phyloP scores from a whole-genome alignment of 1,284 basidiomycete species.

The Meira miltonrushii region DNA sequence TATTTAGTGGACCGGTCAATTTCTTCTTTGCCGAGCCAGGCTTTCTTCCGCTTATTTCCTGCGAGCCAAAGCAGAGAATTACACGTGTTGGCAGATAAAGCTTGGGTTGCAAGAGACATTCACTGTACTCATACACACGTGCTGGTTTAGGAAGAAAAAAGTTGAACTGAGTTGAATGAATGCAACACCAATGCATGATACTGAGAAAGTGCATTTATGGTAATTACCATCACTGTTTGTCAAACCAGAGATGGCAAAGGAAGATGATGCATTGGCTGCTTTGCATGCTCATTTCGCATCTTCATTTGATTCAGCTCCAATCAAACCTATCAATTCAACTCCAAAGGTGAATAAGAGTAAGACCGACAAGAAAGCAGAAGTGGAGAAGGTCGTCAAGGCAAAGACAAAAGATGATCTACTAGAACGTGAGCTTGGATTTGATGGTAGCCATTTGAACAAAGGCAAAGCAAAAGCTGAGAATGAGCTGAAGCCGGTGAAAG shows the following conservation, averaged over 20 bases:
- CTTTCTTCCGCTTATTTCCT: too few relatives aligned
- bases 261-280: conserved; percentile 4
- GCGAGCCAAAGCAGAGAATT: too few relatives aligned
- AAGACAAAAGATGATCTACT: neutral
- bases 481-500: neutral
- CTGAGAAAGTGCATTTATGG: neutral
- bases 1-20: too few relatives aligned
- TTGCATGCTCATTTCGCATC: conserved; percentile 11
- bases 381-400: neutral
- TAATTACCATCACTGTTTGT: too few relatives aligned
- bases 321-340: neutral
- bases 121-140: too few relatives aligned
- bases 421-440: conserved; percentile 1
- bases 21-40: too few relatives aligned
- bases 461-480: neutral
- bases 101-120: too few relatives aligned
- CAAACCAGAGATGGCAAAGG: neutral
- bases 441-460: neutral
- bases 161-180: too few relatives aligned
- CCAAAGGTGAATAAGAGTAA: neutral
- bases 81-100: too few relatives aligned
- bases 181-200: too few relatives aligned
- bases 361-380: neutral
- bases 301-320: conserved; percentile 1
- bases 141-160: too few relatives aligned